phyloP scores from a whole-genome alignment of 2,329 filamentous ascomycete genomes.

The Penicillium sp. region DNA sequence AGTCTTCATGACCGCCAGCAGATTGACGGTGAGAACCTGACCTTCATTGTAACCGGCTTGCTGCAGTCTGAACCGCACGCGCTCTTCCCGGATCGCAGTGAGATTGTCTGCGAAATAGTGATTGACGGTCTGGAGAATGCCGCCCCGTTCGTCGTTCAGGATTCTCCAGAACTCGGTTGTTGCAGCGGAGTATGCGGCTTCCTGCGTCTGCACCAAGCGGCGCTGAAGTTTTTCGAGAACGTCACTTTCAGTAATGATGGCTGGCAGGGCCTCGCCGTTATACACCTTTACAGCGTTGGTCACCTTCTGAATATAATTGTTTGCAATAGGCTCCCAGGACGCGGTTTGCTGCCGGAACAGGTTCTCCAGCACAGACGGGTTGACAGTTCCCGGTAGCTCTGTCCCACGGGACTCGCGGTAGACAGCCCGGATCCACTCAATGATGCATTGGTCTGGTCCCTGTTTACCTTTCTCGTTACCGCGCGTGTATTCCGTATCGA shows the following conservation, averaged over 20 bases:
- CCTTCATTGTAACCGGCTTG: slow-evolving; percentile 4
- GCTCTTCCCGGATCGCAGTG: slow-evolving; percentile 23
- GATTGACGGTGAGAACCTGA: neutral
- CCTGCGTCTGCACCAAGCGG: neutral
- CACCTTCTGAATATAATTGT: slow-evolving; percentile 9
- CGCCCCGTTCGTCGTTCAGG: slow-evolving; percentile 54
- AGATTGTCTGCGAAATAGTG: slow-evolving; percentile 56
- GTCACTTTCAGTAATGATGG: neutral
- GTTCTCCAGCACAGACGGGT: slow-evolving; percentile 25
- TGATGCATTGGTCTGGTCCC: slow-evolving; percentile 18
- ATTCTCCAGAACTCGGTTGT: neutral
- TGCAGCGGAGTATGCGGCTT: neutral
- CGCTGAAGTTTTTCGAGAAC: neutral
- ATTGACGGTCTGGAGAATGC: slow-evolving; percentile 56
- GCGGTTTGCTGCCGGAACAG: slow-evolving; percentile 27
- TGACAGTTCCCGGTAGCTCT: slow-evolving; percentile 27
- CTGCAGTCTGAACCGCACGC: slow-evolving; percentile 16
- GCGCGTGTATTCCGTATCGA: neutral
- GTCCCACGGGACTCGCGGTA: slow-evolving; percentile 27
- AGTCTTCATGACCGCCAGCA: slow-evolving; percentile 14
- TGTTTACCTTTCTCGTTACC: neutral
- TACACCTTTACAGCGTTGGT: neutral
- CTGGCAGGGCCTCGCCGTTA: neutral
- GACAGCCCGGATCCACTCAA: slow-evolving; percentile 23
- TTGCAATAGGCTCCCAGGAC: slow-evolving; percentile 21